phyloP scores from a whole-genome alignment of 345 rosid genomes.

The Hibiscus tridactylites region DNA sequence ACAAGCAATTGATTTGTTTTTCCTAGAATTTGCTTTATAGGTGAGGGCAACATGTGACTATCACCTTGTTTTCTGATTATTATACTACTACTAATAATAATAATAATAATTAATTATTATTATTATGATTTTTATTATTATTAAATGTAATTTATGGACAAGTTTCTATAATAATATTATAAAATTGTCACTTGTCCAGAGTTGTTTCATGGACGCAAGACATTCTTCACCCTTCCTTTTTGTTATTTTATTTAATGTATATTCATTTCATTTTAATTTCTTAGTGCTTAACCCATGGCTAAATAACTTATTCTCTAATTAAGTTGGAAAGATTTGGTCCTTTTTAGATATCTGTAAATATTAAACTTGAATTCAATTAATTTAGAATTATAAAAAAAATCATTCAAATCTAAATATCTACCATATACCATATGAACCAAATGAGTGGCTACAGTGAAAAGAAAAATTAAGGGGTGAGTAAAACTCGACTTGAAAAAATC shows the following conservation, averaged over 20 bases:
- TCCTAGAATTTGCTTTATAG: neutral
- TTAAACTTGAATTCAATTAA: no score
- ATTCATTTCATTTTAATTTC: neutral
- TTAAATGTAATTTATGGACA: no score
- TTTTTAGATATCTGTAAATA: neutral
- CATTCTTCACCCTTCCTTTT: neutral
- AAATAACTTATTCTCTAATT: neutral
- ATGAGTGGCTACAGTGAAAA: no score
- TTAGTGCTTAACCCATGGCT: neutral
- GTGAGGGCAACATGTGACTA: neutral
- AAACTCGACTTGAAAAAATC: no score
- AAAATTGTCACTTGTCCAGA: neutral
- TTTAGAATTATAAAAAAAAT: no score
- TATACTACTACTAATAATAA: neutral
- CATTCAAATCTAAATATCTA: no score
- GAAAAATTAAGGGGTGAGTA: no score
- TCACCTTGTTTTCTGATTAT: neutral
- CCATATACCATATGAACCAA: no score
- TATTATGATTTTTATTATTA: no score
- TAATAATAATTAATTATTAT: neutral
- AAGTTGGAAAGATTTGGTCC: neutral
- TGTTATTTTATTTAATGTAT: neutral
- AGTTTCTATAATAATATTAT: no score
- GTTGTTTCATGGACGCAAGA: neutral
- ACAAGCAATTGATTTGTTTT: conserved; percentile 8